These are phyloP conservation scores for Tubosaeta sp. DNA, from an alignment of 768 basidiomycete species.

Conservation along the genomic window DNA sequence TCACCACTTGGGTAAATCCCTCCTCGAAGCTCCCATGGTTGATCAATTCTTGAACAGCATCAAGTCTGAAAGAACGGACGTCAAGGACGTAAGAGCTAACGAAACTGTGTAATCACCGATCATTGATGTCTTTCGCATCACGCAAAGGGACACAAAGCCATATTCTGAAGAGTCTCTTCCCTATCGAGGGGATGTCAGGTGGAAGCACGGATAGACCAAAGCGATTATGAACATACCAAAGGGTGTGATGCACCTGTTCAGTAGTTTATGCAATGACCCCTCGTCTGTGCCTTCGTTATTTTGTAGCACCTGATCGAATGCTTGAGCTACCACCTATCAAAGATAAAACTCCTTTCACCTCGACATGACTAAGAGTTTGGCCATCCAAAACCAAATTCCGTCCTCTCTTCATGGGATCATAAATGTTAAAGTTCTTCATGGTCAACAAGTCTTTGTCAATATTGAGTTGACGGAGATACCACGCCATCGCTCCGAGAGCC, in stretches of 20 bases:
- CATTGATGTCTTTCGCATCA: slow-evolving; percentile 80
- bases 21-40: slow-evolving; percentile 71
- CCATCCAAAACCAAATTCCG: slow-evolving; percentile 86
- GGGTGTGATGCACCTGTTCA: slow-evolving; percentile 84
- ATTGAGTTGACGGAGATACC: slow-evolving; percentile 91
- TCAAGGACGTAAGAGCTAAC: slow-evolving; percentile 10
- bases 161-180: slow-evolving; percentile 92
- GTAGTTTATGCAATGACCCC: slow-evolving; percentile 78
- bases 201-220: slow-evolving; percentile 4
- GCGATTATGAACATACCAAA: slow-evolving; percentile 54
- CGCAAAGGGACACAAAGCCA: slow-evolving; percentile 95
- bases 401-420: slow-evolving; percentile 93
- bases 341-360: slow-evolving; percentile 45
- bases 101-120: slow-evolving; percentile 50
- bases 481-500: slow-evolving; percentile 88
- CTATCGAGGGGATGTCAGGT: slow-evolving; percentile 35
- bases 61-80: slow-evolving; percentile 53
- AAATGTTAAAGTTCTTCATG: slow-evolving; percentile 97
- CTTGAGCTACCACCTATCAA: slow-evolving; percentile 6
- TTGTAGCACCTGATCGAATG: slow-evolving; percentile 58
- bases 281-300: slow-evolving; percentile 95
- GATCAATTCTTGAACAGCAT: slow-evolving; percentile 92
- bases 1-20: slow-evolving; percentile 70
- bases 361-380: slow-evolving; percentile 91
- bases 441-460: slow-evolving; percentile 93